A percentile compares a stretch with the other conserved stretches of the same genome.
These are phyloP conservation scores for Xanthoceras sorbifolium DNA, from an alignment of 345 rosid genomes.

Conservation along the genomic window DNA sequence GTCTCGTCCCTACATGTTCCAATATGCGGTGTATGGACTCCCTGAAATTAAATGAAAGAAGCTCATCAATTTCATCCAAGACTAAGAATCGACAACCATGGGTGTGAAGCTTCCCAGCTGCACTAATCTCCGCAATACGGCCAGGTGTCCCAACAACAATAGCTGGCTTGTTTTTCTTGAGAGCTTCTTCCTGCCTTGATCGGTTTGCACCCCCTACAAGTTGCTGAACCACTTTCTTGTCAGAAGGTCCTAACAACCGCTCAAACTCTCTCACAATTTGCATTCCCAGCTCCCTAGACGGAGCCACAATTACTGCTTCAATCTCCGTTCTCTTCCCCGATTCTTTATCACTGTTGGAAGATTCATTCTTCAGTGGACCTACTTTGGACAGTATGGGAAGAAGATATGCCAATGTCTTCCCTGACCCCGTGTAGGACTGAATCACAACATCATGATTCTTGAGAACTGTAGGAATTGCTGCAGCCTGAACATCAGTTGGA, in stretches of 20 bases:
- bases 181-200: constrained; percentile 94
- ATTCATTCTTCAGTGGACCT: constrained; percentile 58
- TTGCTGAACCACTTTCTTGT: constrained; percentile 85
- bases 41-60: constrained; percentile 84
- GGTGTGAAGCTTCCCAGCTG: constrained; percentile 89
- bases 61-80: constrained; percentile 91
- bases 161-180: constrained; percentile 86
- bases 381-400: constrained; percentile 81
- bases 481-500: constrained; percentile 89
- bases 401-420: constrained; percentile 81
- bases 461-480: constrained; percentile 71
- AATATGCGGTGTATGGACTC: constrained; percentile 88
- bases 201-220: constrained; percentile 97
- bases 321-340: constrained; percentile 55
- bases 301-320: constrained; percentile 91
- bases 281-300: constrained; percentile 95
- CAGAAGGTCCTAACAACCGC: constrained; percentile 75
- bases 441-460: constrained; percentile 76
- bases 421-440: constrained; percentile 91
- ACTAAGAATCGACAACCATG: constrained; percentile 85
- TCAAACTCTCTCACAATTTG: constrained; percentile 92
- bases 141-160: constrained; percentile 97
- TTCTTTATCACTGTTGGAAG: constrained; percentile 29
- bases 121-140: constrained; percentile 89
- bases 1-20: constrained; percentile 81